These are phyloP conservation scores for Mortierella sp. DNA, from an alignment of 371 early-diverging fungal genomes.

Conservation along the genomic window DNA sequence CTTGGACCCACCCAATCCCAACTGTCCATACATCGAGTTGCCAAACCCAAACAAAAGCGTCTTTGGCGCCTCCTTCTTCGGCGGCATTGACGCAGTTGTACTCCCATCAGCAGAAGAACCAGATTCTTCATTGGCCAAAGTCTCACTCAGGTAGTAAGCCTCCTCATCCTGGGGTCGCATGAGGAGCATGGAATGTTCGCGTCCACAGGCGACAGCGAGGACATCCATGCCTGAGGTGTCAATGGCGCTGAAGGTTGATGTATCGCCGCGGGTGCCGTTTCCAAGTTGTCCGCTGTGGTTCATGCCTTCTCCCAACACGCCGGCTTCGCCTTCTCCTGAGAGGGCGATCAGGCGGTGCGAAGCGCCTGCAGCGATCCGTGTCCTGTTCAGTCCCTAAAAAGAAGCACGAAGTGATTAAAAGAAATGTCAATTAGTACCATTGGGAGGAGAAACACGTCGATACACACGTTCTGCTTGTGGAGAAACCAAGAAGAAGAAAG, in stretches of 20 bases:
- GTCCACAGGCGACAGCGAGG: constrained; percentile 63
- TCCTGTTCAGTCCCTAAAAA: constrained; percentile 30
- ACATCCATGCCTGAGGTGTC: constrained; percentile 42
- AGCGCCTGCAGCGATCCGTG: constrained; percentile 52
- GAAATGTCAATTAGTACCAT: background rate
- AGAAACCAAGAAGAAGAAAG: background rate
- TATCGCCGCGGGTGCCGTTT: constrained; percentile 22
- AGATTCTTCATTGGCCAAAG: background rate
- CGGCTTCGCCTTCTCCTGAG: constrained; percentile 35
- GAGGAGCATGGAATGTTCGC: constrained; percentile 71
- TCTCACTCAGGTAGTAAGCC: background rate
- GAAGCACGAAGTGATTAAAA: background rate
- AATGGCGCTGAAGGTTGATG: constrained; percentile 26
- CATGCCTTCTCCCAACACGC: constrained; percentile 48
- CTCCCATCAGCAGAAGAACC: background rate
- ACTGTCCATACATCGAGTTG: constrained; percentile 59
- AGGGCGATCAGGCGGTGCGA: constrained; percentile 47
- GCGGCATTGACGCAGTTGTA: background rate
- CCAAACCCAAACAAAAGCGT: constrained; percentile 57
- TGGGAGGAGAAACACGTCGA: background rate
- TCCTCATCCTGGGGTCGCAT: constrained; percentile 4
- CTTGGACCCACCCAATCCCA: constrained; percentile 56
- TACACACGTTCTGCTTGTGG: background rate
- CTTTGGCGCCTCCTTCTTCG: background rate
- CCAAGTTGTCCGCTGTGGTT: constrained; percentile 57